These are phyloP conservation scores for Fusarium sp. DNA, from an alignment of 2,329 filamentous ascomycete genomes.

Conservation along the genomic window DNA sequence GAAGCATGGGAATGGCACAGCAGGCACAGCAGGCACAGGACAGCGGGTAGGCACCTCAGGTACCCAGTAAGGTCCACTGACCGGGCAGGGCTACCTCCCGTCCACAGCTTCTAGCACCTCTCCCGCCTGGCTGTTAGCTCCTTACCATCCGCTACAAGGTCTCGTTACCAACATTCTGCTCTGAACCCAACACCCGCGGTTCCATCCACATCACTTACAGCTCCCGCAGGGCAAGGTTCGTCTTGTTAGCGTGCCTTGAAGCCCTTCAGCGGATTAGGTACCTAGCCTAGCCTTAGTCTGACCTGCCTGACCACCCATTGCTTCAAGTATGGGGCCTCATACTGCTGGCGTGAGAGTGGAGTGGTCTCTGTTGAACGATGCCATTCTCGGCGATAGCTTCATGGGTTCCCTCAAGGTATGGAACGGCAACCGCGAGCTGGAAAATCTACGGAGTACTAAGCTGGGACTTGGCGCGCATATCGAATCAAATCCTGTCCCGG, in stretches of 20 bases:
- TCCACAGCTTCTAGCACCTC: neutral
- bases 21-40: no score
- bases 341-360: conserved; percentile 41
- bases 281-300: no score
- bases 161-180: conserved; percentile 2
- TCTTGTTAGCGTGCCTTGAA: neutral
- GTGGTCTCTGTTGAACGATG: neutral
- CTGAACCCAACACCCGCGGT: neutral
- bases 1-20: neutral
- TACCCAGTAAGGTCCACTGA: neutral
- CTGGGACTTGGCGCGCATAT: neutral
- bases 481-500: neutral
- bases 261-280: no score
- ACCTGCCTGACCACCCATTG: no score
- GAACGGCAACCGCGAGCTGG: no score
- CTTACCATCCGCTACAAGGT: conserved; percentile 8
- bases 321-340: neutral
- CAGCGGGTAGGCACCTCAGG: no score
- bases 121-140: conserved; percentile 8
- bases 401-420: neutral
- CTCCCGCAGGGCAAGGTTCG: conserved; percentile 21
- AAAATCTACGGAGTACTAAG: neutral
- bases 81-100: no score
- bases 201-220: neutral
- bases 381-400: conserved; percentile 12